These are phyloP conservation scores for Iberis pinnata DNA, from an alignment of 345 rosid species.

Conservation along the genomic window DNA sequence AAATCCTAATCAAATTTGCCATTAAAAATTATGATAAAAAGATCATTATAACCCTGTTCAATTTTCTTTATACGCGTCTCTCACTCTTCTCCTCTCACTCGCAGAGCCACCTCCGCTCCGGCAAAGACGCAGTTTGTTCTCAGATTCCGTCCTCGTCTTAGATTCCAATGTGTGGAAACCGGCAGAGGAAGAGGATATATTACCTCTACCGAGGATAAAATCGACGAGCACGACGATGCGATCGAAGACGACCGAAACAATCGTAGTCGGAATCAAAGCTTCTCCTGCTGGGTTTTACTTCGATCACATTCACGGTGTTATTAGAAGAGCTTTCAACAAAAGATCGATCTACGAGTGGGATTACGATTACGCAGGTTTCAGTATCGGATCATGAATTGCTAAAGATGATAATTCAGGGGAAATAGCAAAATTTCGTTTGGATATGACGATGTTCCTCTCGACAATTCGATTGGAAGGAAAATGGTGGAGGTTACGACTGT, in stretches of 20 bases:
- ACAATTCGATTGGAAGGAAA: slow-evolving; percentile 66
- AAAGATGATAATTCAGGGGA: neutral
- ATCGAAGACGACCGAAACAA: slow-evolving; percentile 42
- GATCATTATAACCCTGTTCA: no score
- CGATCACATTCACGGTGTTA: slow-evolving; percentile 62
- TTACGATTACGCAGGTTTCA: slow-evolving; percentile 48
- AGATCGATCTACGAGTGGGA: slow-evolving; percentile 88
- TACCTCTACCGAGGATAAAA: slow-evolving; percentile 41
- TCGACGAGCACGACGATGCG: slow-evolving; percentile 84
- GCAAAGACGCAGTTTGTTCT: slow-evolving; percentile 31
- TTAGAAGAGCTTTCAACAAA: slow-evolving; percentile 50
- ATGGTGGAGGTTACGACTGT: slow-evolving; percentile 50
- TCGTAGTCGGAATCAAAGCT: slow-evolving; percentile 28
- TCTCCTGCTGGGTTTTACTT: slow-evolving; percentile 55
- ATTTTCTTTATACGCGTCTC: slow-evolving; percentile 80
- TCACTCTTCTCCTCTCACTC: slow-evolving; percentile 45
- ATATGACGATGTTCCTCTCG: slow-evolving; percentile 74
- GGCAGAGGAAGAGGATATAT: slow-evolving; percentile 25
- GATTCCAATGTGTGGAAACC: slow-evolving; percentile 48
- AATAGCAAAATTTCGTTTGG: slow-evolving; percentile 47
- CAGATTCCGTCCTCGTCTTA: slow-evolving; percentile 43
- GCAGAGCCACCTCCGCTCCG: slow-evolving; percentile 29
- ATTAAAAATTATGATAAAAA: no score
- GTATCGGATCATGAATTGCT: slow-evolving; percentile 13
- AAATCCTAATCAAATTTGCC: no score